A percentile compares a stretch with the other conserved stretches of the same genome.
Conservation (phyloP, 768 basidiomycete species). For the Leccinum broughii region DNA sequence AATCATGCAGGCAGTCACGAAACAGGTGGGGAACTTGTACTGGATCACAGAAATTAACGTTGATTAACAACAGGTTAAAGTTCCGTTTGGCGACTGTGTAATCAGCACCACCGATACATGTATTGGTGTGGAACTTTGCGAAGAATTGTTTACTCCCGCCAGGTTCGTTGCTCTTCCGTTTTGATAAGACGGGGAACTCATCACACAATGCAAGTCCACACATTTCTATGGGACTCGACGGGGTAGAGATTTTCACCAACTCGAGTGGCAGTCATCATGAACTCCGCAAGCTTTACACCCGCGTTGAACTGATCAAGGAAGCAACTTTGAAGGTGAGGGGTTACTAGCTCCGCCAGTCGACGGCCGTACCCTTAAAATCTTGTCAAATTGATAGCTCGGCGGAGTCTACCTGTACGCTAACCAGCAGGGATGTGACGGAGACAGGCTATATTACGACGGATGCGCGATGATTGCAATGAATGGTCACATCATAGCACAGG, state of each 20-base stretch:
- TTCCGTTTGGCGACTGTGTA: slow-evolving; percentile 95
- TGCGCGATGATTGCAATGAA: slow-evolving; percentile 96
- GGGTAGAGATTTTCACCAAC: slow-evolving; percentile 98
- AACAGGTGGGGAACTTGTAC: slow-evolving; percentile 56
- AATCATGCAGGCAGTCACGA: slow-evolving; percentile 85
- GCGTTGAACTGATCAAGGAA: slow-evolving; percentile 94
- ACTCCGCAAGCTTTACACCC: slow-evolving; percentile 88
- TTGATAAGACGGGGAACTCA: slow-evolving; percentile 1
- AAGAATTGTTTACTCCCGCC: slow-evolving; percentile 95
- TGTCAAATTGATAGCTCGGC: slow-evolving; percentile 62
- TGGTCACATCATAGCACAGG: slow-evolving; percentile 89
- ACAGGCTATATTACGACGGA: slow-evolving; percentile 97
- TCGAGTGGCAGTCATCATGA: slow-evolving; percentile 99
- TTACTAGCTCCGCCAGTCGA: neutral
- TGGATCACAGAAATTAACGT: neutral
- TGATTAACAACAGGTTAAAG: slow-evolving; percentile 60
- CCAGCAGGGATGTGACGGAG: slow-evolving; percentile 98
- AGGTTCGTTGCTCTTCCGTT: slow-evolving; percentile 51
- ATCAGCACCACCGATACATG: slow-evolving; percentile 93
- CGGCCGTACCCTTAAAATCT: neutral
- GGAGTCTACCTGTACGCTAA: slow-evolving; percentile 98
- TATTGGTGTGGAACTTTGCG: slow-evolving; percentile 95
- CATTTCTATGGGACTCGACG: slow-evolving; percentile 96
- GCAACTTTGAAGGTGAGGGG: slow-evolving; percentile 83
- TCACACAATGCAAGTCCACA: slow-evolving; percentile 66